Conservation (phyloP, 2,329 filamentous ascomycete species). For the Ceratocystiopsis minuta region DNA sequence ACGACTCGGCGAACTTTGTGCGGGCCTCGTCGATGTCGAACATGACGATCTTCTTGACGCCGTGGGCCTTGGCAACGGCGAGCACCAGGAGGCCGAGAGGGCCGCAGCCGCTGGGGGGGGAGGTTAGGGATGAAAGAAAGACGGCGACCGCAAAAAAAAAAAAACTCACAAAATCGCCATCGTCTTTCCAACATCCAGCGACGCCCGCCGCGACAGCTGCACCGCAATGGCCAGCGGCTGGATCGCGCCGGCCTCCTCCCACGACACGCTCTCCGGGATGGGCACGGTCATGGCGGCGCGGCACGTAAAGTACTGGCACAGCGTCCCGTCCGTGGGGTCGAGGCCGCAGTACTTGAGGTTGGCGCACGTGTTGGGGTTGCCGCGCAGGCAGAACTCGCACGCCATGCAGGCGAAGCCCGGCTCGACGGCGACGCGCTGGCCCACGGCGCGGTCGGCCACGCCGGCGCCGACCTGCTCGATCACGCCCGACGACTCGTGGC, state of each 20-base stretch:
- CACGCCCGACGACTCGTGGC: constrained; percentile 48
- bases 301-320: constrained; percentile 41
- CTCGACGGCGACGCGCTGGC: constrained; percentile 42
- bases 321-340: constrained; percentile 47
- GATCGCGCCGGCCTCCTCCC: constrained; percentile 48
- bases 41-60: constrained; percentile 13
- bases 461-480: constrained; percentile 34
- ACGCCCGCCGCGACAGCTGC: constrained; percentile 37
- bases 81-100: constrained; percentile 13
- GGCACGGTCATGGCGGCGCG: constrained; percentile 43
- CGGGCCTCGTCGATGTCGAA: constrained; percentile 14
- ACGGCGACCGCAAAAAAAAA: not conserved
- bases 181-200: constrained; percentile 10
- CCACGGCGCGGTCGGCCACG: constrained; percentile 23
- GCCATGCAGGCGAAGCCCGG: constrained; percentile 2
- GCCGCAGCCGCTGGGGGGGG: constrained; percentile 12
- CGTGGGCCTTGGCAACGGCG: constrained; percentile 13
- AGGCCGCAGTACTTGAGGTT: constrained; percentile 51
- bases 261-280: constrained; percentile 36
- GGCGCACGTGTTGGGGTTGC: constrained; percentile 47
- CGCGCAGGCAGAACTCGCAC: constrained; percentile 26
- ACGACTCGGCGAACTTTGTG: constrained; percentile 11
- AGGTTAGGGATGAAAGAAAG: not conserved
- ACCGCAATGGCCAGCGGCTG: constrained; percentile 46
- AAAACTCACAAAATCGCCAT: constrained; percentile 13